These are phyloP conservation scores for Eragrostis nindensis DNA, from an alignment of 176 grass and related monocot genomes.

Conservation along the genomic window DNA sequence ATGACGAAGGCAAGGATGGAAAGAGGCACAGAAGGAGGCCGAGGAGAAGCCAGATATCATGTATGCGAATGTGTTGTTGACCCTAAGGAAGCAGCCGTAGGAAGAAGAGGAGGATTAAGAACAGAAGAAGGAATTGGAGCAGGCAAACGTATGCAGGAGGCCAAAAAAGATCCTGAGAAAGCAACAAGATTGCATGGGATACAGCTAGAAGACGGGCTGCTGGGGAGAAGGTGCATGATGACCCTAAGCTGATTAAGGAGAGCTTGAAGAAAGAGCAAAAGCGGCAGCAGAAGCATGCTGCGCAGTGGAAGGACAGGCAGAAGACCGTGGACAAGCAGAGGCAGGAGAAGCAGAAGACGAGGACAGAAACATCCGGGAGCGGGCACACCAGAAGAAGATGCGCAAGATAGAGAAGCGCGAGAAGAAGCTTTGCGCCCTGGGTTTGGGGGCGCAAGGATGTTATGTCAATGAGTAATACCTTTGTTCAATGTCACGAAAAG, in stretches of 20 bases:
- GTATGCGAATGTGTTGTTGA: slow-evolving; percentile 70
- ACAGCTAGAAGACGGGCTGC: slow-evolving; percentile 63
- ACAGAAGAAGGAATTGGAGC: slow-evolving; percentile 72
- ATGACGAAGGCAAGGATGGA: slow-evolving; percentile 39
- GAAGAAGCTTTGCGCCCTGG: slow-evolving; percentile 91
- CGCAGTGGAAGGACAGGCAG: slow-evolving; percentile 73
- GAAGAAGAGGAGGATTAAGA: slow-evolving; percentile 78
- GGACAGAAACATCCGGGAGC: slow-evolving; percentile 74
- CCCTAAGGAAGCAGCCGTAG: slow-evolving; percentile 55
- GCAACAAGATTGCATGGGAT: slow-evolving; percentile 78
- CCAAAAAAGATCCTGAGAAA: slow-evolving; percentile 78
- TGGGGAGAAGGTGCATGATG: slow-evolving; percentile 90
- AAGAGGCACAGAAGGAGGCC: slow-evolving; percentile 51
- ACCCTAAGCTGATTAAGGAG: slow-evolving; percentile 77
- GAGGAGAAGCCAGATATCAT: slow-evolving; percentile 61
- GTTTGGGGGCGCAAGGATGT: slow-evolving; percentile 81
- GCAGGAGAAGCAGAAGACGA: slow-evolving; percentile 65
- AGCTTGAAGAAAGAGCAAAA: slow-evolving; percentile 90
- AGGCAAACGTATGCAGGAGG: slow-evolving; percentile 66
- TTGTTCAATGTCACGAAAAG: not conserved
- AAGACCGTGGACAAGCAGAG: slow-evolving; percentile 50
- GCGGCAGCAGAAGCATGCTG: slow-evolving; percentile 56
- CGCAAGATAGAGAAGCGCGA: slow-evolving; percentile 90
- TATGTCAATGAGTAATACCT: slow-evolving; percentile 67
- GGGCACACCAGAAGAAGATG: slow-evolving; percentile 79